Base-by-base conservation (phyloP, 2,329 filamentous ascomycete genomes). In the Botrytis deweyae region DNA sequence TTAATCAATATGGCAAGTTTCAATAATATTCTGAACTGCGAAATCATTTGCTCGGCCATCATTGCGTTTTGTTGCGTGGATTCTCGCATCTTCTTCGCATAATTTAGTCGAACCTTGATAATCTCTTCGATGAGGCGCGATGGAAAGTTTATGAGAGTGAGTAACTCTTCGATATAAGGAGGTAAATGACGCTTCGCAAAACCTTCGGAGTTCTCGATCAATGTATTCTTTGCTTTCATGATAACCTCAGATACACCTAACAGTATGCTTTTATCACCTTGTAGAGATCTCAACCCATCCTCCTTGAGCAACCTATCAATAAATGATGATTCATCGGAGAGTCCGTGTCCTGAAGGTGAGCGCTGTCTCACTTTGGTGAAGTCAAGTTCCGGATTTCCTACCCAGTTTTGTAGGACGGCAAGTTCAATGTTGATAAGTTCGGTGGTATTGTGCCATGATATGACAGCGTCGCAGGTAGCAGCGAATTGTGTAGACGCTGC, bases 11-110 rank as follows among this genome's bases (percentile, higher is more conserved):
- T 95, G 46, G 96, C 95, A 77, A 98, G 90, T 80, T 93, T 94
- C 76, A 99, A 89, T 72, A 98, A 85, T 63, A 98, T 93, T 83
- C 97, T 95, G 79, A 99, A 98, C 81, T 99, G 96, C 0, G 93
- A 88, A 76, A 99, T 98, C 93, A 98, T 97, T 83, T 98, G 95
- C 81, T 98, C 95, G 75, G 97, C 93, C 87, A 99, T 94, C 85
- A 99, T 92, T 40, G 93, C 88, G 77, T 95, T 97, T 81, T 97
- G 93, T 84, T 96, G 93, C 2, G 94, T 92, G 16, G 94, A 94
- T 80, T 98, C 95, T 83, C 95, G 97, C 90, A 98, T 97, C 82
- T 94, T 95, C 84, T 91, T 94, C 29, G 95, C 95, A 82, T 98
- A 98, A 16, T 91, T 93, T 42, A 98, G 87, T 74, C 96, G 92